Conservation (phyloP, 352 stramenopile species). For the Globisporangium spinosum region DNA sequence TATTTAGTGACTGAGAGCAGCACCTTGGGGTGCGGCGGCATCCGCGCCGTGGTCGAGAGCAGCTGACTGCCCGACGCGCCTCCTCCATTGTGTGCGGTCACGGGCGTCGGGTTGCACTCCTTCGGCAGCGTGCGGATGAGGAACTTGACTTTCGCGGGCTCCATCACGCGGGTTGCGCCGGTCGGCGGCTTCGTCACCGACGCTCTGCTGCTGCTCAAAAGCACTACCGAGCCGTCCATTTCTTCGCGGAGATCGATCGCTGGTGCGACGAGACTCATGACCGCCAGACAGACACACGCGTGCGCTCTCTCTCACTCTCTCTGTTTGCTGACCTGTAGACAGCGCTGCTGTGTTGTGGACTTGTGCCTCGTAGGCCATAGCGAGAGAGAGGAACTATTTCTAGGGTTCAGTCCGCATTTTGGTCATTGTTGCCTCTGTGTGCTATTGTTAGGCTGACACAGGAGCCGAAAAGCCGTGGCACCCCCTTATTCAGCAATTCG, state of each 20-base stretch:
- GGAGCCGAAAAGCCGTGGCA: not conserved
- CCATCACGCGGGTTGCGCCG: not conserved
- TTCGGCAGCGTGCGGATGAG: conserved; percentile 66
- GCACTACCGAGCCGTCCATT: conserved; percentile 24
- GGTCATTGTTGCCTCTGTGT: not conserved
- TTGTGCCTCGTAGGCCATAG: not conserved
- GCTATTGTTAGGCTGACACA: not conserved
- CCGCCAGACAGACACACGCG: not conserved
- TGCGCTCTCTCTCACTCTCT: not conserved
- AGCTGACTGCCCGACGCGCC: conserved; percentile 13
- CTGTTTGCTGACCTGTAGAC: not conserved
- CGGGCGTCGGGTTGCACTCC: conserved; percentile 68
- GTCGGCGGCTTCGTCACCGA: not conserved
- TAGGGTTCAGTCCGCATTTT: not conserved
- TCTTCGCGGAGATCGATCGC: conserved; percentile 51
- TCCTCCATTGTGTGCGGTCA: conserved; percentile 18
- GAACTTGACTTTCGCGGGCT: conserved; percentile 48
- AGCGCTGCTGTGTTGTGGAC: not conserved
- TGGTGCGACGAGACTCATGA: conserved; percentile 39
- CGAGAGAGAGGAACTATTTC: conserved; percentile 4
- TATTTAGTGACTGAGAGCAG: not conserved
- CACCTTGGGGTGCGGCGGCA: conserved; percentile 2
- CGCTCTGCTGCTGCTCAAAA: not conserved
- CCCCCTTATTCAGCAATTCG: not conserved
- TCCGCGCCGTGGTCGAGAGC: conserved; percentile 24